phyloP scores from a whole-genome alignment of 2,329 filamentous ascomycete species.

The Chaetothyriales sp. region DNA sequence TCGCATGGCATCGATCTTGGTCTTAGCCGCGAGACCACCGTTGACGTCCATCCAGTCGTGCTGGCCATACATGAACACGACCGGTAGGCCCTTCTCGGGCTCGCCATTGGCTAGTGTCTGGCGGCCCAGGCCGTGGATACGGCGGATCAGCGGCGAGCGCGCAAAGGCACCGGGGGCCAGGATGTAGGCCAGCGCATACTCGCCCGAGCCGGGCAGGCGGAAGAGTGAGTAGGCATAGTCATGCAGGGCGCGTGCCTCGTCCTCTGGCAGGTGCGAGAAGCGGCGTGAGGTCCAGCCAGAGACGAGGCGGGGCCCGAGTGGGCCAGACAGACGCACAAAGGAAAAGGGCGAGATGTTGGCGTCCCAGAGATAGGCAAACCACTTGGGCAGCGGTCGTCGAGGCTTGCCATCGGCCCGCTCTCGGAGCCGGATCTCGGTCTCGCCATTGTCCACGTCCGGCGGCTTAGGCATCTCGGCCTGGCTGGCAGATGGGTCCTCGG shows the following conservation, averaged over 20 bases:
- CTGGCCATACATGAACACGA: slow-evolving; percentile 93
- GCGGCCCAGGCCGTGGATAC: slow-evolving; percentile 76
- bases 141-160: slow-evolving; percentile 68
- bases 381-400: slow-evolving; percentile 55
- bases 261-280: slow-evolving; percentile 70
- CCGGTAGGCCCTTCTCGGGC: slow-evolving; percentile 55
- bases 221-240: slow-evolving; percentile 92
- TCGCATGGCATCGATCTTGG: slow-evolving; percentile 59
- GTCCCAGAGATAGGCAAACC: slow-evolving; percentile 91
- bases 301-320: slow-evolving; percentile 77
- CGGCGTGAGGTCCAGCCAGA: slow-evolving; percentile 89
- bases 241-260: slow-evolving; percentile 72
- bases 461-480: slow-evolving; percentile 67
- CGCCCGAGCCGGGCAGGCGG: slow-evolving; percentile 76
- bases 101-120: slow-evolving; percentile 34
- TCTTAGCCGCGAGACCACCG: slow-evolving; percentile 64
- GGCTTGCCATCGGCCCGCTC: slow-evolving; percentile 20
- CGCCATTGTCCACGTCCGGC: slow-evolving; percentile 49
- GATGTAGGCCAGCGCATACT: slow-evolving; percentile 84
- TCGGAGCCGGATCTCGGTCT: slow-evolving; percentile 47
- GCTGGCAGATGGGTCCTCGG: slow-evolving; percentile 83
- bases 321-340: slow-evolving; percentile 72
- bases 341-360: slow-evolving; percentile 92
- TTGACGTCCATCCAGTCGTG: slow-evolving; percentile 97
- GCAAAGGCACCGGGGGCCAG: slow-evolving; percentile 89